phyloP scores from a whole-genome alignment of 805 yeast genomes.

The Kuraishia hungarica region DNA sequence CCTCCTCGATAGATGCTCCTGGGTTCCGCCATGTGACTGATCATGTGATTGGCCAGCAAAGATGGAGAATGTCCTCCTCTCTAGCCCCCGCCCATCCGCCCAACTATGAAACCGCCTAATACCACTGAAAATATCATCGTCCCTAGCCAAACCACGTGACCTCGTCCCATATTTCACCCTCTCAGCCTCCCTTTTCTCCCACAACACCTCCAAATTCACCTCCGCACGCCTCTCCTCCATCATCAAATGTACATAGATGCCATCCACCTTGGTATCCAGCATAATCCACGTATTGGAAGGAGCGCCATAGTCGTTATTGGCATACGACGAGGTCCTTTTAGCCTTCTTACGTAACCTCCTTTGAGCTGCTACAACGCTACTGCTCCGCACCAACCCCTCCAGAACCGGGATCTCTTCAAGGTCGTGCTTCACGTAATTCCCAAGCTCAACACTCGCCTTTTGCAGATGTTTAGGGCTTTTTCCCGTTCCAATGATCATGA shows the following conservation, averaged over 20 bases:
- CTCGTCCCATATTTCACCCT: conserved; percentile 16
- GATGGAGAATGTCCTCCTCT: no score
- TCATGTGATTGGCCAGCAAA: no score
- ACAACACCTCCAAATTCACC: conserved; percentile 64
- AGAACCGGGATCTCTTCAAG: conserved; percentile 37
- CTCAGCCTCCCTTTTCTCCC: conserved; percentile 36
- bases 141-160: conserved; percentile 11
- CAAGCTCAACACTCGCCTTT: conserved; percentile 56
- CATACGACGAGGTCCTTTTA: conserved; percentile 40
- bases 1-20: no score
- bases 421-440: conserved; percentile 47
- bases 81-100: no score
- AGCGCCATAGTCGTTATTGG: conserved; percentile 49
- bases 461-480: conserved; percentile 68
- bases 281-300: conserved; percentile 74
- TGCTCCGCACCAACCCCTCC: conserved; percentile 66
- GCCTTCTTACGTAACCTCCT: conserved; percentile 47
- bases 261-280: conserved; percentile 58
- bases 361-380: conserved; percentile 40
- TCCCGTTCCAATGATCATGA: conserved; percentile 66
- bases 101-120: conserved; percentile 38
- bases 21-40: no score
- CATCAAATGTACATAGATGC: conserved; percentile 62
- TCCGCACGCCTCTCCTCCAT: conserved; percentile 61
- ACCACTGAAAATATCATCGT: conserved; percentile 37